phyloP scores from a whole-genome alignment of 805 yeast species.

The Candida patagonica region DNA sequence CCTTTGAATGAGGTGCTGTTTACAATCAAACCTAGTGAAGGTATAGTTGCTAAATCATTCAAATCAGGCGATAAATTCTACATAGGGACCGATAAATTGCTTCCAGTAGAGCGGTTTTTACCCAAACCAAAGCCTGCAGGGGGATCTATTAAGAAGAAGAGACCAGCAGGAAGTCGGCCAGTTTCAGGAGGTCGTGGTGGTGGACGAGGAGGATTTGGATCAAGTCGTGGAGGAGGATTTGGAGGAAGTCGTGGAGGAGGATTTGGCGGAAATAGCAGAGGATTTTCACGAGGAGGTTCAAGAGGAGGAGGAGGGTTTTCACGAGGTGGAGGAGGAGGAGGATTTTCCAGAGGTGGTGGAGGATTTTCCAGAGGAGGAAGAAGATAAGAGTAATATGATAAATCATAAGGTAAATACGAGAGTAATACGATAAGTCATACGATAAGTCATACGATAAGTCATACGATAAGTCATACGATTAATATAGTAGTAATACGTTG shows the following conservation, averaged over 20 bases:
- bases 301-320: conserved; percentile 20
- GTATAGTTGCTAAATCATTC: conserved; percentile 89
- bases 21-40: conserved; percentile 93
- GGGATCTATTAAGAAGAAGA: conserved; percentile 65
- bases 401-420: too few relatives aligned
- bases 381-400: too few relatives aligned
- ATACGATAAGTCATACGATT: too few relatives aligned
- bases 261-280: conserved; percentile 22
- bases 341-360: conserved; percentile 34
- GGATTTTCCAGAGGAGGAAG: conserved; percentile 29
- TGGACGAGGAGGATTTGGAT: conserved; percentile 23
- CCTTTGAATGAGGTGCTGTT: conserved; percentile 97
- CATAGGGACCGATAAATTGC: conserved; percentile 89
- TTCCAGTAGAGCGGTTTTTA: conserved; percentile 92
- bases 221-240: conserved; percentile 35
- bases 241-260: conserved; percentile 25
- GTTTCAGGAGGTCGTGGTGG: conserved; percentile 18
- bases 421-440: too few relatives aligned
- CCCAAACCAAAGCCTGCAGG: conserved; percentile 90
- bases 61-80: conserved; percentile 92
- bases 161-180: conserved; percentile 37
- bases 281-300: conserved; percentile 19
- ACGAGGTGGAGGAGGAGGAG: conserved; percentile 25
- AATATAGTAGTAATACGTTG: too few relatives aligned
- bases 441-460: too few relatives aligned